Evolutionary conservation across 1,139 yeast genomes (phyloP).

Genomic region (Arxiozyma slooffiae): DNA sequence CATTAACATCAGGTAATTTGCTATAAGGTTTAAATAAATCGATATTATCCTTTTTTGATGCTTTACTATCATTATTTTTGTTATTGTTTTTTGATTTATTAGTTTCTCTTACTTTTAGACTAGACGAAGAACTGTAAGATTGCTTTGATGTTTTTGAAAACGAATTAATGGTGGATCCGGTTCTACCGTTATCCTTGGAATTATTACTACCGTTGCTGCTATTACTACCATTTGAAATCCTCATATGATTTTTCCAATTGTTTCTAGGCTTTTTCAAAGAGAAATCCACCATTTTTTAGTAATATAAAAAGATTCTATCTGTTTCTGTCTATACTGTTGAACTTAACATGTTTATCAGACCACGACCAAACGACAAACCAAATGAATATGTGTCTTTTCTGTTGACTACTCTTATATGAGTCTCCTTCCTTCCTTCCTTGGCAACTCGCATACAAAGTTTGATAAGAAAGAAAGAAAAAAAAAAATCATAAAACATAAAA

Average conservation of each 20-base stretch:
- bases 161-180: background rate
- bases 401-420: no score
- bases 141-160: background rate
- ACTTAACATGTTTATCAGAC: no score
- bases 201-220: background rate
- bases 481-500: no score
- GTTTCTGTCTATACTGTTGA: background rate
- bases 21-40: conserved; percentile 16
- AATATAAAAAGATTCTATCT: no score
- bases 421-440: no score
- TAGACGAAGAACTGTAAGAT: background rate
- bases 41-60: conserved; percentile 11
- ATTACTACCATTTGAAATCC: background rate
- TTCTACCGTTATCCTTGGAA: background rate
- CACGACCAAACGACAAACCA: no score
- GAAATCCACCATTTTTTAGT: conserved; percentile 30
- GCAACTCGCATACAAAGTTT: no score
- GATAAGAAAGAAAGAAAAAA: no score
- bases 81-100: background rate
- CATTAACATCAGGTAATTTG: conserved; percentile 29
- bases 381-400: no score
- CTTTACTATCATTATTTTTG: background rate
- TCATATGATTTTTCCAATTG: conserved; percentile 21
- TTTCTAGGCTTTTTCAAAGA: conserved; percentile 28
- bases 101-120: conserved; percentile 4